Base-by-base conservation (phyloP, 495 filamentous ascomycete genomes). In the Ramalina intermedia region DNA sequence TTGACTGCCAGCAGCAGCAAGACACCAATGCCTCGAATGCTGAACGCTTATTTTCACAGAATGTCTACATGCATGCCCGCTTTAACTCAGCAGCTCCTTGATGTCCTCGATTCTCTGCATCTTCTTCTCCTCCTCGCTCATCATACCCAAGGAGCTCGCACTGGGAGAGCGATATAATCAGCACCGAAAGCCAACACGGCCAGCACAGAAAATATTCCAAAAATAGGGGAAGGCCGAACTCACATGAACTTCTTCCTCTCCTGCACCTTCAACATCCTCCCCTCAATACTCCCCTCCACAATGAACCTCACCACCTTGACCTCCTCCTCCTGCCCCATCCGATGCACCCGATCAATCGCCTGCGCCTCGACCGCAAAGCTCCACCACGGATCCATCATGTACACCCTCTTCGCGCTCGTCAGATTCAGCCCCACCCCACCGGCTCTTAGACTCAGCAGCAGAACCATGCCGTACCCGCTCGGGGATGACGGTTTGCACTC, bases 381-480 rank as follows among this genome's bases (percentile, higher is more conserved):
- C 93, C 93, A 99, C 93, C 93, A 99, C 0, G 93, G 90, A 64
- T 99, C 93, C 90, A 96, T 95, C 83, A 99, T 87, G 62, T 82
- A 96, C 11, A 96, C 93, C 46, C 84, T 70, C 54, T 80, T 85
- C 14, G 91, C 91, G 46, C 76, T 76, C 4, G 89, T 96, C 39
- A 99, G 70, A 58, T 98, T 98, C 36, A 98, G 69, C 0, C 91
- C 91, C 2, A 98, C 91, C 26, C 91, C 91, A 17, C 91, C 91
- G 3, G 93, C 91, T 42, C 87, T 75, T 49, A 98, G 73, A 58
- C 82, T 89, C 50, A 98, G 70, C 11, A 98, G 64, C 21, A 98
- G 69, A 35, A 96, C 78, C 9, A 69, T 69, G 16, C 54, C 52
- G 14, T 55, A 36, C 8, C 61, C 63, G 23, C 59, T 61, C 27